These are phyloP conservation scores for Desmodesmus armatus DNA, from an alignment of 139 green algal species.

Conservation along the genomic window DNA sequence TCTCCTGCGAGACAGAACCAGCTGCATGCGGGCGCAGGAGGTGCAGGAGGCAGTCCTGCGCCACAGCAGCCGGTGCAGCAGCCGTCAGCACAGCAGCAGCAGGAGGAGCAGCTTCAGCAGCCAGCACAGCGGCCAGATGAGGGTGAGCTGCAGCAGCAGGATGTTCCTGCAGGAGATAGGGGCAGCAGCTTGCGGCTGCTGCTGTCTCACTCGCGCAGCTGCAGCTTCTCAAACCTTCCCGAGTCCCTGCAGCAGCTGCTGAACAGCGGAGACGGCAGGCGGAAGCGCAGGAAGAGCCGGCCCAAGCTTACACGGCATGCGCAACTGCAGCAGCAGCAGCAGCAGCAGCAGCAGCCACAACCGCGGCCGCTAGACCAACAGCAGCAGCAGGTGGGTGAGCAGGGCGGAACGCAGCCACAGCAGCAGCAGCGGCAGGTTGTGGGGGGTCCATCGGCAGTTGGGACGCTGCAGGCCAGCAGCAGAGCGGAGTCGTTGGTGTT, in stretches of 20 bases:
- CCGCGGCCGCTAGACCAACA: slow-evolving; percentile 17
- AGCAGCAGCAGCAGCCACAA: not conserved
- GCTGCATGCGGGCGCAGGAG: not conserved
- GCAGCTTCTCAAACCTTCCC: slow-evolving; percentile 38
- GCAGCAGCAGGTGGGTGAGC: slow-evolving; percentile 11
- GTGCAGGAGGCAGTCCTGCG: not conserved
- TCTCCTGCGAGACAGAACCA: no score
- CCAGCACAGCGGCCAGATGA: not conserved
- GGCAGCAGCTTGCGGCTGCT: not conserved
- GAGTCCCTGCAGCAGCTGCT: slow-evolving; percentile 32
- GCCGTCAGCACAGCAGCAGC: not conserved
- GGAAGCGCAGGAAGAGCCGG: not conserved
- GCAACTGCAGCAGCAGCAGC: not conserved
- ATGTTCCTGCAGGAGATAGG: not conserved
- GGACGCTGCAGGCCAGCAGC: not conserved
- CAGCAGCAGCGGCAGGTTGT: not conserved
- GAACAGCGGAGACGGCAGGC: slow-evolving; percentile 12
- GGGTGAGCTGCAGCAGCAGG: not conserved
- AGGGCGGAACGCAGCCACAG: not conserved
- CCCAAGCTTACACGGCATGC: slow-evolving; percentile 6
- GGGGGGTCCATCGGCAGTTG: slow-evolving; percentile 19
- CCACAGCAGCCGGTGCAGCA: not conserved
- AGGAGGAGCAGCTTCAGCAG: slow-evolving; percentile 4
- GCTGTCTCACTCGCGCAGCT: slow-evolving; percentile 11
- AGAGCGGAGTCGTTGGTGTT: not conserved